A percentile compares a stretch with the other conserved stretches of the same genome.
These are phyloP conservation scores for Cercophora scortea DNA, from an alignment of 495 filamentous ascomycete species.

Conservation along the genomic window DNA sequence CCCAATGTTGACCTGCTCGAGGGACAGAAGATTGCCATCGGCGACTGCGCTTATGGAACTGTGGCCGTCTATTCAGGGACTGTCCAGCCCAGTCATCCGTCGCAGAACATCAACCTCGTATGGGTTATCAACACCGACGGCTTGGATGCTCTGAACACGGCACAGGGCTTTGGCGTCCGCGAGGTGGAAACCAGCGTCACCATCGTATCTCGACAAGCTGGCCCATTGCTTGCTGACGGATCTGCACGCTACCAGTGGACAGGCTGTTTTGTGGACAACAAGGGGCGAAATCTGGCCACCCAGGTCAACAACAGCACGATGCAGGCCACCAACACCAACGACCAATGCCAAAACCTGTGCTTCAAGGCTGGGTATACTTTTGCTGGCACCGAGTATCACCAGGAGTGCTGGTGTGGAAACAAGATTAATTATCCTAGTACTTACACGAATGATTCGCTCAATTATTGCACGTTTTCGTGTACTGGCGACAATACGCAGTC, in stretches of 20 bases:
- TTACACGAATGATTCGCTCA: slow-evolving; percentile 17
- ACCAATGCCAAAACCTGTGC: slow-evolving; percentile 31
- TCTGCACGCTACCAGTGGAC: slow-evolving; percentile 29
- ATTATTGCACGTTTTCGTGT: slow-evolving; percentile 26
- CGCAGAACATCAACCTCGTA: slow-evolving; percentile 26
- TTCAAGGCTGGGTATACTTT: slow-evolving; percentile 29
- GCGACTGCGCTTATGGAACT: slow-evolving; percentile 30
- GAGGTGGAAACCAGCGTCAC: slow-evolving; percentile 27
- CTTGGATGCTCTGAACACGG: slow-evolving; percentile 26
- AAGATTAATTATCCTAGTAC: slow-evolving; percentile 4
- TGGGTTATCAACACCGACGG: slow-evolving; percentile 43
- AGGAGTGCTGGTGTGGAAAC: slow-evolving; percentile 43
- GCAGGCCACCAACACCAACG: slow-evolving; percentile 27
- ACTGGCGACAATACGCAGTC: slow-evolving; percentile 25
- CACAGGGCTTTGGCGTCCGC: slow-evolving; percentile 14
- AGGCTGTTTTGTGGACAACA: slow-evolving; percentile 36
- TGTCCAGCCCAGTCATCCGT: slow-evolving; percentile 35
- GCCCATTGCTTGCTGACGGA: slow-evolving; percentile 25
- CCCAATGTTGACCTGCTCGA: slow-evolving; percentile 40
- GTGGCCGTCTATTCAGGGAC: slow-evolving; percentile 40
- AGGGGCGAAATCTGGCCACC: slow-evolving; percentile 26
- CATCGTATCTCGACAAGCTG: slow-evolving; percentile 31
- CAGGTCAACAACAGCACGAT: slow-evolving; percentile 23
- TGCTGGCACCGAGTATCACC: slow-evolving; percentile 42
- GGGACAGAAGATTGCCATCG: slow-evolving; percentile 35